Conservation (phyloP, 2,329 filamentous ascomycete genomes). For the Cladorrhinum sp. region DNA sequence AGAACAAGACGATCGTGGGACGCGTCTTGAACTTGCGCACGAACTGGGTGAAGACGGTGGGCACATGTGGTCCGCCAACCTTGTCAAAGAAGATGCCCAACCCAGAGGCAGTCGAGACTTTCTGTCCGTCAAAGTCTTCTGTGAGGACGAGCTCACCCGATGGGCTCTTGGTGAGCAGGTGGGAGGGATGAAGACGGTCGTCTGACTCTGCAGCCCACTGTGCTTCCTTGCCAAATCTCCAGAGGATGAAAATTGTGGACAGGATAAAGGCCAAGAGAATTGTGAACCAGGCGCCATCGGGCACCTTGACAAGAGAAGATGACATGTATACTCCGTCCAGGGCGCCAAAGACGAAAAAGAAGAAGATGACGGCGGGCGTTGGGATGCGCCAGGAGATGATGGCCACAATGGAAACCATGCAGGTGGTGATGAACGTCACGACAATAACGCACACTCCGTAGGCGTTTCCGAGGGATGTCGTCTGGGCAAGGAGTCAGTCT, state of each 20-base stretch:
- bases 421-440: constrained; percentile 74
- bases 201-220: constrained; percentile 69
- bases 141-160: constrained; percentile 9
- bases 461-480: constrained; percentile 66
- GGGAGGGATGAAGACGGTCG: constrained; percentile 52
- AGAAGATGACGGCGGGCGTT: constrained; percentile 53
- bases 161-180: constrained; percentile 31
- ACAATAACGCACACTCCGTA: constrained; percentile 78
- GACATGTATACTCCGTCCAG: constrained; percentile 69
- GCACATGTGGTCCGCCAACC: constrained; percentile 51
- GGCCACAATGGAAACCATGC: constrained; percentile 68
- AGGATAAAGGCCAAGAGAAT: constrained; percentile 61
- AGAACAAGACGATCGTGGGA: constrained; percentile 67
- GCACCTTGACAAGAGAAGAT: constrained; percentile 67
- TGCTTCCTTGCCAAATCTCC: constrained; percentile 75
- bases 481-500: constrained; percentile 38
- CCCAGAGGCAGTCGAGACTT: constrained; percentile 49
- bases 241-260: constrained; percentile 64
- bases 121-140: constrained; percentile 39
- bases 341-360: constrained; percentile 61
- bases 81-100: constrained; percentile 78
- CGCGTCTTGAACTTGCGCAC: constrained; percentile 65
- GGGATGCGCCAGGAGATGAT: constrained; percentile 68
- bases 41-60: constrained; percentile 69
- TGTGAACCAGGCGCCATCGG: constrained; percentile 76